Base-by-base conservation (phyloP, 73 alveolate genomes). In the Uronychia setigera region DNA sequence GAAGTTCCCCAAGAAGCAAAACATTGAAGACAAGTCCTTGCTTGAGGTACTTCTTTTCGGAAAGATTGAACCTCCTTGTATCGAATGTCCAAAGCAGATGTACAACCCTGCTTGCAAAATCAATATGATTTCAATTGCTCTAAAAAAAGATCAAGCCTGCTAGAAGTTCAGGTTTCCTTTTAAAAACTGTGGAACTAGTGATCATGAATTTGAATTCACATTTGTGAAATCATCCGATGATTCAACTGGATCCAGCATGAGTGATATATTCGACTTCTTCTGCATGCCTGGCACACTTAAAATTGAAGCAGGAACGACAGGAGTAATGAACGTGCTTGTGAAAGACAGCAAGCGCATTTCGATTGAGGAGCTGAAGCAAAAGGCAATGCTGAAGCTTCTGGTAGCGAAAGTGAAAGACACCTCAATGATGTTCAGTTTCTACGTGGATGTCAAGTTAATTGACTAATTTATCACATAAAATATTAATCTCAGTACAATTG, bases 131-230 rank as follows among this genome's bases (percentile, higher is more conserved):
- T 77, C 84, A 1, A 83, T 88, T 19, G 94, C 80, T 1, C 80
- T 88, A 9, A 88, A 82, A 80, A 81, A 76, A 33, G 87, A 83
- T 13, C 32, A 46, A 28, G 80, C 89, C 0, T 31, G 78, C 81
- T 74, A 81, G 81, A 88, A 88, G 83, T 88, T 81, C 79, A 88
- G 90, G 78, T 57, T 88, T 26, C 94, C 94, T 0, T 88, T 88
- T 76, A 88, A 81, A 57, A 82, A 74, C 76, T 60, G 35, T 26
- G 93, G 93, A n/a, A 59, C 88, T 1, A 60, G 33, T 29, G 93
- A 87, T 26, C 35, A 80, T 27, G 93, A 87, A 27, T 1, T 87
- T 31, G 88, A 87, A 27, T 87, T 87, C 58, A 59, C 87, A 1
- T 86, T 86, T 33, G 88, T 59, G 27, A n/a, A n/a, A n/a, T n/a